phyloP scores from a whole-genome alignment of 306 rosid species.

The Glycine tomentella region DNA sequence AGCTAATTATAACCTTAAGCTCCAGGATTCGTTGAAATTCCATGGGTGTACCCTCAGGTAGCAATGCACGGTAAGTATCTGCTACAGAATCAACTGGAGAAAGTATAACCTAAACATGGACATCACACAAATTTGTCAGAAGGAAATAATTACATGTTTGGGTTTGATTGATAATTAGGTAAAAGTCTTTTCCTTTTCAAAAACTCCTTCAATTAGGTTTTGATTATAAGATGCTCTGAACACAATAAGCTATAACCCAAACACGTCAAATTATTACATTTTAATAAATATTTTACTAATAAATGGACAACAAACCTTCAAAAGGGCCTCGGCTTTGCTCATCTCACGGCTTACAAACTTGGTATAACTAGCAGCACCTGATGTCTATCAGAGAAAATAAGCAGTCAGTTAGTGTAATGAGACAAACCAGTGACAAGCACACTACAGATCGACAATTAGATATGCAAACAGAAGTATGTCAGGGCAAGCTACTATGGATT shows the following conservation, averaged over 20 bases:
- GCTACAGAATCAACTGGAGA: slow-evolving; percentile 98
- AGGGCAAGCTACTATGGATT: neutral
- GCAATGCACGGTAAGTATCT: slow-evolving; percentile 92
- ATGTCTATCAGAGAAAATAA: slow-evolving; percentile 63
- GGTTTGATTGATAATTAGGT: slow-evolving; percentile 14
- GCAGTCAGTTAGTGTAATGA: slow-evolving; percentile 20
- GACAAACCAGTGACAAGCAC: slow-evolving; percentile 31
- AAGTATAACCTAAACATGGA: slow-evolving; percentile 76
- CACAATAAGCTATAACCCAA: slow-evolving; percentile 13
- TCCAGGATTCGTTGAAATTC: slow-evolving; percentile 96
- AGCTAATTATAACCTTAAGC: slow-evolving; percentile 77
- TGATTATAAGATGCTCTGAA: slow-evolving; percentile 12
- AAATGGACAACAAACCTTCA: slow-evolving; percentile 70
- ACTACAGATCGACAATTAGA: slow-evolving; percentile 19
- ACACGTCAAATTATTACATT: slow-evolving; percentile 12
- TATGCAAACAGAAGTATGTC: slow-evolving; percentile 19
- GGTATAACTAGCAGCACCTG: slow-evolving; percentile 92
- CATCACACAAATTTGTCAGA: slow-evolving; percentile 37
- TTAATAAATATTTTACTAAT: slow-evolving; percentile 8
- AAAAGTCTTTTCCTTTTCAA: neutral
- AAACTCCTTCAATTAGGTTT: slow-evolving; percentile 1
- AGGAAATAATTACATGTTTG: slow-evolving; percentile 23
- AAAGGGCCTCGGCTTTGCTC: slow-evolving; percentile 99
- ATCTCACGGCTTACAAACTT: slow-evolving; percentile 98
- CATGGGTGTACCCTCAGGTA: slow-evolving; percentile 99